phyloP scores from a whole-genome alignment of 2,329 filamentous ascomycete species.

The Tolypocladium nubicola region DNA sequence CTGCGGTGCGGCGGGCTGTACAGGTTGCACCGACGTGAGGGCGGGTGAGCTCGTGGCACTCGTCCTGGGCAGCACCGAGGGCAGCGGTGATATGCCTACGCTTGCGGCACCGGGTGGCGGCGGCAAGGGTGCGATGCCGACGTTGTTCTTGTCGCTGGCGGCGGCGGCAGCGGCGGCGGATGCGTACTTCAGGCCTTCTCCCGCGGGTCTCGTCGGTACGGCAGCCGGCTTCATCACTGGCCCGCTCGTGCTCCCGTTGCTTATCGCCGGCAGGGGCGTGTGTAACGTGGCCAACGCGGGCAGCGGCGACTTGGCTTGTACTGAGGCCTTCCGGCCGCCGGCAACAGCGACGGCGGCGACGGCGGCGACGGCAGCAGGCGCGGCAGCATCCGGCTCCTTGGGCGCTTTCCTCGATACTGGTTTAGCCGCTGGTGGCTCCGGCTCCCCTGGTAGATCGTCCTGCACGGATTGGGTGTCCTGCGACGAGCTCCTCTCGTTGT shows the following conservation, averaged over 20 bases:
- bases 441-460: constrained; percentile 60
- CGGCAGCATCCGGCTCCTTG: constrained; percentile 43
- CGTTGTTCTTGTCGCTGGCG: constrained; percentile 74
- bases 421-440: constrained; percentile 33
- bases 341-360: constrained; percentile 28
- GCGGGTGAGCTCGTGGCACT: constrained; percentile 47
- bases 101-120: constrained; percentile 62
- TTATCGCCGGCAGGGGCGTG: constrained; percentile 52
- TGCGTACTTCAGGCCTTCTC: constrained; percentile 91
- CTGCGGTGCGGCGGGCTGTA: constrained; percentile 17
- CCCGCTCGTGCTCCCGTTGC: constrained; percentile 44
- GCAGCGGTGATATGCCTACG: constrained; percentile 35
- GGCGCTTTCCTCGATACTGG: constrained; percentile 43
- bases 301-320: constrained; percentile 85
- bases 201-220: constrained; percentile 70
- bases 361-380: not conserved
- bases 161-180: constrained; percentile 91
- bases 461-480: constrained; percentile 90
- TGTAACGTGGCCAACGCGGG: constrained; percentile 89
- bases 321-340: constrained; percentile 62
- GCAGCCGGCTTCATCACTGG: constrained; percentile 86
- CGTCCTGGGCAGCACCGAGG: constrained; percentile 40
- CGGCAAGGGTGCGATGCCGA: constrained; percentile 87
- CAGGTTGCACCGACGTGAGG: constrained; percentile 35
- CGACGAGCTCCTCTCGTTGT: constrained; percentile 84